These are phyloP conservation scores for Taiozyma onychis DNA, from an alignment of 1,139 yeast genomes.

Conservation along the genomic window DNA sequence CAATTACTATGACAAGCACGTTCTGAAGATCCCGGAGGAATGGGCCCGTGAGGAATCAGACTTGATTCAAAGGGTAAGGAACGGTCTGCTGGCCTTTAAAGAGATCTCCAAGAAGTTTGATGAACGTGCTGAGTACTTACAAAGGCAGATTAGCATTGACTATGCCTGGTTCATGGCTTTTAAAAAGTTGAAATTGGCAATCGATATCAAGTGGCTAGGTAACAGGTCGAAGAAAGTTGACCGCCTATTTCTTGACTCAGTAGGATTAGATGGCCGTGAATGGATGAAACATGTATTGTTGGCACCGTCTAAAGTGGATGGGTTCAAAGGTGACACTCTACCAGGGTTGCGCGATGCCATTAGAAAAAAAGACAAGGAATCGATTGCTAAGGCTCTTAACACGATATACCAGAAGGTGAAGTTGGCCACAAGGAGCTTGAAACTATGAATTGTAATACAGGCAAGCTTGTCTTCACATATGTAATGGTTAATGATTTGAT, in stretches of 20 bases:
- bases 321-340: constrained; percentile 28
- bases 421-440: constrained; percentile 4
- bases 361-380: constrained; percentile 26
- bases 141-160: constrained; percentile 46
- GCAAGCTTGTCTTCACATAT: neutral
- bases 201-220: constrained; percentile 51
- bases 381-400: constrained; percentile 24
- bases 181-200: constrained; percentile 52
- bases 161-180: constrained; percentile 66
- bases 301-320: constrained; percentile 33
- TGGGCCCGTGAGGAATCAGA: constrained; percentile 26
- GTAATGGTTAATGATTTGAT: neutral
- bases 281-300: constrained; percentile 40
- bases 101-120: constrained; percentile 30
- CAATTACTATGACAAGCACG: constrained; percentile 1
- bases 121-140: constrained; percentile 34
- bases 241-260: constrained; percentile 27
- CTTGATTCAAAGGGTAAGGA: neutral
- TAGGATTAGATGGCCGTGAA: constrained; percentile 29
- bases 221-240: constrained; percentile 49
- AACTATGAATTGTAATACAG: neutral
- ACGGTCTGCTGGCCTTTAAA: constrained; percentile 11
- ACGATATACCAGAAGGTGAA: constrained; percentile 1
- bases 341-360: constrained; percentile 39
- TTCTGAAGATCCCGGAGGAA: constrained; percentile 25